Percentiles rank a stretch among this genome's conserved stretches.
Conservation (phyloP, 2,329 filamentous ascomycete genomes). For the Leptodontidium sp. region DNA sequence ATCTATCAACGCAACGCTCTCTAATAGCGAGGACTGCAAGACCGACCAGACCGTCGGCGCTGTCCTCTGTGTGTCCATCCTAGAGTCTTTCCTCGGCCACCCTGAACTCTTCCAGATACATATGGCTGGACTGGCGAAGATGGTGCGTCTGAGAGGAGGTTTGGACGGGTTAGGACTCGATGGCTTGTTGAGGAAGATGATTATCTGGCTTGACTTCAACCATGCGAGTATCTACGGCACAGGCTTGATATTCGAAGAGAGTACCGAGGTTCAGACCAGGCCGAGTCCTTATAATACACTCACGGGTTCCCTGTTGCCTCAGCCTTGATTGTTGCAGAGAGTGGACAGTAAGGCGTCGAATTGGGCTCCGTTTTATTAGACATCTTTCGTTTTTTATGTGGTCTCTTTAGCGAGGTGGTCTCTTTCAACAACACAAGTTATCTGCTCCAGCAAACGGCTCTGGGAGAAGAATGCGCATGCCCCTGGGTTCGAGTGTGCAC, state of each 20-base stretch:
- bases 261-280: conserved; percentile 18
- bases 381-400: no score
- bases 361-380: no score
- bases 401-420: no score
- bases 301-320: no score
- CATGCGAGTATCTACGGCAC: conserved; percentile 23
- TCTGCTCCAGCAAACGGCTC: no score
- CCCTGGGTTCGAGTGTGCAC: no score
- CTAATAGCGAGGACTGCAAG: background rate
- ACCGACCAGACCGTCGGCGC: conserved; percentile 24
- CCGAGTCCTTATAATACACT: background rate
- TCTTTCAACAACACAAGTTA: no score
- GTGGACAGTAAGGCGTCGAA: no score
- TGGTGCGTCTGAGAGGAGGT: conserved; percentile 29
- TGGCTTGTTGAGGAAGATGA: conserved; percentile 27
- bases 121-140: conserved; percentile 25
- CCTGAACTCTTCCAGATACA: conserved; percentile 24
- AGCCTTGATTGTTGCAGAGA: no score
- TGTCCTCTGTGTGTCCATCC: conserved; percentile 24
- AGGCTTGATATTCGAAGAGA: conserved; percentile 19
- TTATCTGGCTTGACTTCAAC: conserved; percentile 30
- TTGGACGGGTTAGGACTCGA: conserved; percentile 20
- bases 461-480: no score
- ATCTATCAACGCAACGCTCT: conserved; percentile 25
- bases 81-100: conserved; percentile 27